phyloP scores from a whole-genome alignment of 1,284 basidiomycete genomes.

The Uromyces viciae-fabae region DNA sequence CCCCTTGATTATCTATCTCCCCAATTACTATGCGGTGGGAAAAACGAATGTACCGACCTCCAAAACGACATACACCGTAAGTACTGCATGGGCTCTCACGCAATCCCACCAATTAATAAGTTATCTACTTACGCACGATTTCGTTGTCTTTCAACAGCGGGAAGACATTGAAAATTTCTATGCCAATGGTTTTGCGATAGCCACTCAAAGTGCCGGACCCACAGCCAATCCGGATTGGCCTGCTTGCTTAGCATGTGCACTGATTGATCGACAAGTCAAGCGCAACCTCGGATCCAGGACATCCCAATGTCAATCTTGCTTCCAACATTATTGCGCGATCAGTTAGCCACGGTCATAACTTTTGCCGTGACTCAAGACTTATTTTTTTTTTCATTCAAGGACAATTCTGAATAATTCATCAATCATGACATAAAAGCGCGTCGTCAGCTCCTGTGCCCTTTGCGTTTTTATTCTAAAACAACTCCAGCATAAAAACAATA shows the following conservation, averaged over 20 bases:
- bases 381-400: too few species aligned
- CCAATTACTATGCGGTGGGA: slow-evolving; percentile 30
- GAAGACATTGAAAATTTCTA: slow-evolving; percentile 37
- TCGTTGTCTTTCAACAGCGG: neutral
- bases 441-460: too few species aligned
- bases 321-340: slow-evolving; percentile 37
- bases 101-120: neutral
- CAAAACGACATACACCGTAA: slow-evolving; percentile 15
- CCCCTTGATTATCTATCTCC: slow-evolving; percentile 31
- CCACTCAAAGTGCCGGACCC: slow-evolving; percentile 11
- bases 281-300: neutral
- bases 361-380: too few species aligned
- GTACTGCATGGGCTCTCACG: neutral
- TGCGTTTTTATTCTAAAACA: too few species aligned
- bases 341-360: neutral
- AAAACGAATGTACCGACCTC: slow-evolving; percentile 20
- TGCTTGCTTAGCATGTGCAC: slow-evolving; percentile 27
- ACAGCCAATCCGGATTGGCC: slow-evolving; percentile 27
- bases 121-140: neutral
- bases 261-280: slow-evolving; percentile 30
- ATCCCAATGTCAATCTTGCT: slow-evolving; percentile 36
- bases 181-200: slow-evolving; percentile 33
- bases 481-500: too few species aligned
- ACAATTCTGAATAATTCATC: too few species aligned
- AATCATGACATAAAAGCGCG: too few species aligned